Percentiles rank a stretch among this genome's conserved stretches.
Evolutionary conservation across 441 rosid species (phyloP).

Genomic region (Brassica hybrid): DNA sequence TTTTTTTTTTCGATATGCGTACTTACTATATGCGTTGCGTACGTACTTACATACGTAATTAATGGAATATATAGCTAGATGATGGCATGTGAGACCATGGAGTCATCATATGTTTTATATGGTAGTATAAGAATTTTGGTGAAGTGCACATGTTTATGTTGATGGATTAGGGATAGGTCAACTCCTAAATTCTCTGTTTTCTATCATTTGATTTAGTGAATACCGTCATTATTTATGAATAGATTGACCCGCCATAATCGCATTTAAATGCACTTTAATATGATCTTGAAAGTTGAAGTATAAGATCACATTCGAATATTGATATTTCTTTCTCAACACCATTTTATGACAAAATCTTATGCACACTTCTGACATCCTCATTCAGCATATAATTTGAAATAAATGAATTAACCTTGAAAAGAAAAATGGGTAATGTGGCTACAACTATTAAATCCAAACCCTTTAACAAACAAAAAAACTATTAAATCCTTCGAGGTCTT

Average conservation of each 20-base stretch:
- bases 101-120: slow-evolving; percentile 20
- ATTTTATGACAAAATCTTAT: not conserved
- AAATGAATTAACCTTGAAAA: not conserved
- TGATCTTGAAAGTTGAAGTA: not conserved
- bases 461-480: too few species aligned
- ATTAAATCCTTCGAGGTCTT: not conserved
- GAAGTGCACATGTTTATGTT: slow-evolving; percentile 48
- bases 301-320: slow-evolving; percentile 3
- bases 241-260: slow-evolving; percentile 3
- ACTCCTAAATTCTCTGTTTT: slow-evolving; percentile 31
- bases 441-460: not conserved
- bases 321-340: not conserved
- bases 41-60: slow-evolving; percentile 26
- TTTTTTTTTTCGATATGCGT: too few species aligned
- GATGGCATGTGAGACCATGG: slow-evolving; percentile 37
- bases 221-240: slow-evolving; percentile 10
- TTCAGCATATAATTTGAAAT: not conserved
- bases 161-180: slow-evolving; percentile 42
- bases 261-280: not conserved
- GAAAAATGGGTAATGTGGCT: slow-evolving; percentile 8
- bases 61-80: slow-evolving; percentile 25
- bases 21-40: not conserved
- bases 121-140: slow-evolving; percentile 32
- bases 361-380: slow-evolving; percentile 6
- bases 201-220: slow-evolving; percentile 22